A percentile compares a stretch with the other conserved stretches of the same genome.
Evolutionary conservation across 2,329 filamentous ascomycete species (phyloP).

Genomic region (Neocatenulostroma microsporum): DNA sequence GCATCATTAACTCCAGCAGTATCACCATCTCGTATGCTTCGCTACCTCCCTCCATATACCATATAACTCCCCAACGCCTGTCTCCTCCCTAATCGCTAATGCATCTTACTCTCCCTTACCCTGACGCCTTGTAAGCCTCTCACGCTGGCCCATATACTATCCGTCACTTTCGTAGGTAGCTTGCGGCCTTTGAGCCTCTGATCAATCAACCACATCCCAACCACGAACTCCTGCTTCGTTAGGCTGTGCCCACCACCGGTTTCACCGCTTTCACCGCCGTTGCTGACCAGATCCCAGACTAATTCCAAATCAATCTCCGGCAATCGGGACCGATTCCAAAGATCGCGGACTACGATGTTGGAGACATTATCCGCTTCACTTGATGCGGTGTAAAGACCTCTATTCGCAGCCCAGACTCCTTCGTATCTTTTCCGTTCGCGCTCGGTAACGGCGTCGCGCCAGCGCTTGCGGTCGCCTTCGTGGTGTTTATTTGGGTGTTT

Average conservation of each 20-base stretch:
- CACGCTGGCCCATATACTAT: slow-evolving; percentile 70
- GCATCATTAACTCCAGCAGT: background rate
- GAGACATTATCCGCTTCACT: slow-evolving; percentile 42
- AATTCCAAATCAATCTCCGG: slow-evolving; percentile 61
- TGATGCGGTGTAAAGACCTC: slow-evolving; percentile 42
- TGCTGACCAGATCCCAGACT: slow-evolving; percentile 69
- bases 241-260: no score
- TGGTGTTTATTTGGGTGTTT: slow-evolving; percentile 64
- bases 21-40: no score
- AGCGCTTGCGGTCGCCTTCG: slow-evolving; percentile 64
- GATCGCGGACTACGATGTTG: slow-evolving; percentile 62
- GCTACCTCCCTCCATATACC: no score
- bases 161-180: slow-evolving; percentile 60
- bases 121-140: slow-evolving; percentile 36
- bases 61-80: no score
- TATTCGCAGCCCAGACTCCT: slow-evolving; percentile 76
- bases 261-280: slow-evolving; percentile 44
- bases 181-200: slow-evolving; percentile 73
- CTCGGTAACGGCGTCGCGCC: slow-evolving; percentile 66
- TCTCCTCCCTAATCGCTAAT: no score
- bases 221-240: slow-evolving; percentile 65
- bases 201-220: slow-evolving; percentile 76
- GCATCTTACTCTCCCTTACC: slow-evolving; percentile 17
- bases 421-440: slow-evolving; percentile 73
- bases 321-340: slow-evolving; percentile 66